Evolutionary conservation across 179 eudicot genomes (phyloP).

Genomic region (Silene coronaria): DNA sequence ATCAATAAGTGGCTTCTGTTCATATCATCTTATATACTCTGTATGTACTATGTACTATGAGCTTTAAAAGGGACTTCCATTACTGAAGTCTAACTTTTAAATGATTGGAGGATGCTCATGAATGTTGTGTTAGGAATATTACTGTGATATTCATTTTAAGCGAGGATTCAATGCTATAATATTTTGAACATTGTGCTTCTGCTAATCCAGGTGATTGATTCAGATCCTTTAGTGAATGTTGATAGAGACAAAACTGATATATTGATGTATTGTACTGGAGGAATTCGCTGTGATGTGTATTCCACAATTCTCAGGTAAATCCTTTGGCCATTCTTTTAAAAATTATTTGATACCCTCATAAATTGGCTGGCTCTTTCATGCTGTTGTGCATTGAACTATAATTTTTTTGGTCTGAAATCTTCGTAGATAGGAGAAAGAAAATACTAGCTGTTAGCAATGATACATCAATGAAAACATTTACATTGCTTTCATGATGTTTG

Average conservation of each 20-base stretch:
- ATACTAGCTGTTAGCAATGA: neutral
- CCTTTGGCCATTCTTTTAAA: conserved; percentile 11
- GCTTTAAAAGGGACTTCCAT: neutral
- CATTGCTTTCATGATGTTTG: neutral
- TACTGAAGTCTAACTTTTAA: neutral
- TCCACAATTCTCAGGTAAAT: conserved; percentile 81
- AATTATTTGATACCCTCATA: conserved; percentile 7
- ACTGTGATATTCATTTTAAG: neutral
- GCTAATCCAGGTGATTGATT: conserved; percentile 43
- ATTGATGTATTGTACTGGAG: conserved; percentile 97
- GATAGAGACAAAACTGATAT: conserved; percentile 79
- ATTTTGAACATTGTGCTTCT: neutral
- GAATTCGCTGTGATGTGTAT: conserved; percentile 95
- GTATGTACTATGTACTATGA: neutral
- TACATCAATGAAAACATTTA: neutral
- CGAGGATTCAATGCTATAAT: neutral
- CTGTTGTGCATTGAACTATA: neutral
- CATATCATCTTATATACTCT: neutral
- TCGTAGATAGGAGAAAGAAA: neutral
- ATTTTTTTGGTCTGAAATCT: neutral
- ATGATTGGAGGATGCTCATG: conserved; percentile 7
- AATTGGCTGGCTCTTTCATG: conserved; percentile 6
- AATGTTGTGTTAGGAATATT: neutral
- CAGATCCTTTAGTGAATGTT: conserved; percentile 73
- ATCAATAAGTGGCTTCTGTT: neutral